Conservation (phyloP, 2,329 filamentous ascomycete species). For the Ceratocystis albifundus region DNA sequence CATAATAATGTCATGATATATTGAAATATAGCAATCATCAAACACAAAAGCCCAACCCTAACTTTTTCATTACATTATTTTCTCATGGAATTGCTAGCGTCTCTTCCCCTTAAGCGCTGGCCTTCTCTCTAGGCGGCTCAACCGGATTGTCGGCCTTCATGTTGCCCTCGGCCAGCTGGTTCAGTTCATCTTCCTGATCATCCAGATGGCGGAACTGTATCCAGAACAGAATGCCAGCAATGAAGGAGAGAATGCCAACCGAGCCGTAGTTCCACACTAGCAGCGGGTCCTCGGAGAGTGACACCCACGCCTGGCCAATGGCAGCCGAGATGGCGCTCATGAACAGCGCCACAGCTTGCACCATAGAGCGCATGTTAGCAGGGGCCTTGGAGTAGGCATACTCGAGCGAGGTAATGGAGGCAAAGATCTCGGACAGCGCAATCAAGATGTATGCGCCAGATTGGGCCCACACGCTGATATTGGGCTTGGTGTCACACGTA, state of each 20-base stretch:
- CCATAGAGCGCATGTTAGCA: conserved; percentile 62
- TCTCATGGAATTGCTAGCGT: neutral
- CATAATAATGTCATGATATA: neutral
- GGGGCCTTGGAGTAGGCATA: conserved; percentile 69
- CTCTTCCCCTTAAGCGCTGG: neutral
- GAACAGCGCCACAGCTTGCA: conserved; percentile 57
- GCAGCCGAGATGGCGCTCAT: conserved; percentile 57
- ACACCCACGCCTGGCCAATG: conserved; percentile 47
- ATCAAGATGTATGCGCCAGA: conserved; percentile 40
- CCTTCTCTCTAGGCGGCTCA: neutral
- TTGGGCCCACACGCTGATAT: conserved; percentile 53
- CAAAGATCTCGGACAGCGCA: conserved; percentile 40
- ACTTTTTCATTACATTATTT: neutral
- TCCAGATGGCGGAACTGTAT: conserved; percentile 52
- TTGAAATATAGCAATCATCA: neutral
- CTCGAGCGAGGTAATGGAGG: conserved; percentile 50
- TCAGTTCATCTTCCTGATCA: conserved; percentile 53
- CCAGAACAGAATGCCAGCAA: conserved; percentile 59
- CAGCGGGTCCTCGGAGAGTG: conserved; percentile 45
- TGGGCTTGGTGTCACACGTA: conserved; percentile 33
- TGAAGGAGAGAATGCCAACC: conserved; percentile 52
- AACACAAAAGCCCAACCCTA: neutral
- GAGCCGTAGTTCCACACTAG: conserved; percentile 63
- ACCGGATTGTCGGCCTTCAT: conserved; percentile 25
- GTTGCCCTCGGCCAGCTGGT: conserved; percentile 39